These are phyloP conservation scores for Hypoxylon lienhwacheense DNA, from an alignment of 495 filamentous ascomycete species.

Conservation along the genomic window DNA sequence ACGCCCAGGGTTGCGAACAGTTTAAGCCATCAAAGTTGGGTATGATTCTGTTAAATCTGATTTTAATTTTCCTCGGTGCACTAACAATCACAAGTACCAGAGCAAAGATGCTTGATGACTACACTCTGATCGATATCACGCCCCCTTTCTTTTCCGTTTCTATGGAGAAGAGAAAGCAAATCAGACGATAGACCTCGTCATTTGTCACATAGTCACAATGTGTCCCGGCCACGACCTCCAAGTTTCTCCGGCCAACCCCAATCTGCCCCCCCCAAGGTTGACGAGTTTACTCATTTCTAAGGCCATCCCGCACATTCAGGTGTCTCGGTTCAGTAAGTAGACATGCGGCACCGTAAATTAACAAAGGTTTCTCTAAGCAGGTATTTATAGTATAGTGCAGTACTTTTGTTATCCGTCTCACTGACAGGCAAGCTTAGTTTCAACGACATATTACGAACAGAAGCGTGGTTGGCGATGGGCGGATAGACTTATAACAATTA, in stretches of 20 bases:
- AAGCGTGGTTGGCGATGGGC: background rate
- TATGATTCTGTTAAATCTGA: too few relatives aligned
- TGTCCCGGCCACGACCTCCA: constrained; percentile 6
- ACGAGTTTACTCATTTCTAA: constrained; percentile 3
- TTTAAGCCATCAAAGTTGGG: constrained; percentile 12
- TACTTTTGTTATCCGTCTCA: constrained; percentile 3
- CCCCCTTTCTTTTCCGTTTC: background rate
- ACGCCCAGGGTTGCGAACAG: constrained; percentile 12
- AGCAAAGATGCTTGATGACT: background rate
- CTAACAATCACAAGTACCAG: background rate
- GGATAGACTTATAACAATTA: background rate
- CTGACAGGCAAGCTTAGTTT: constrained; percentile 18
- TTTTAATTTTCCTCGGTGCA: background rate
- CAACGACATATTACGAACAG: constrained; percentile 16
- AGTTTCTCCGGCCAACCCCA: constrained; percentile 24
- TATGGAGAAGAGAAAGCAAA: background rate
- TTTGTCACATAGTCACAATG: constrained; percentile 12
- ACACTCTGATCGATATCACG: background rate
- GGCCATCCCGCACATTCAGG: constrained; percentile 16
- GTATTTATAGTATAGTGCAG: constrained; percentile 26
- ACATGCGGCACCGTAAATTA: constrained; percentile 17
- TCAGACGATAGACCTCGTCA: constrained; percentile 1
- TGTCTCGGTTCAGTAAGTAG: constrained; percentile 22
- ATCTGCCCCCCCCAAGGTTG: constrained; percentile 15
- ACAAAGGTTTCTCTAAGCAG: constrained; percentile 6